Base-by-base conservation (phyloP, 805 yeast genomes). In the Suhomyces xylopsoci region DNA sequence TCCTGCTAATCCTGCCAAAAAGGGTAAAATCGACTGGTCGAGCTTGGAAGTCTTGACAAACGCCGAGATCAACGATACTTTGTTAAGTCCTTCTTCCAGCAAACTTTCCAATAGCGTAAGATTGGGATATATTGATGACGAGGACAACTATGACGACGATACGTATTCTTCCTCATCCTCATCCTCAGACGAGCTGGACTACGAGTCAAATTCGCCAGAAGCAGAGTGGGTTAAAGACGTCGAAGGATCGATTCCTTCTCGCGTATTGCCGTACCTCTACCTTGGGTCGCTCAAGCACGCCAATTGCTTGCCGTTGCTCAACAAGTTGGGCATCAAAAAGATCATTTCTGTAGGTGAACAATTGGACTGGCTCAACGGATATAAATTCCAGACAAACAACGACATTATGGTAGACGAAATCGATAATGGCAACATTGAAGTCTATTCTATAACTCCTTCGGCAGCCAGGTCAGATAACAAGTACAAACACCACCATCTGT, bases 261-360 rank as follows among this genome's bases (percentile, higher is more conserved):
- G 88, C 49, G 86, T 93, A 3, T 69, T 92, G 50, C 88, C 93
- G 1, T 92, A 92, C 67, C 67, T 93, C 55, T 93, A 91, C 62
- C 73, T 93, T 50, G 98, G 98, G 0, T 85, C 94, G 3, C 72
- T 91, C 51, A 80, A 71, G 46, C 97, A 93, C 70, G 97, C 97
- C 3, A 84, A 83, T 52, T 81, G 84, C 57, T 77, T 86, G 5
- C 80, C 82, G 2, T 67, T 93, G 57, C 71, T 93, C 51, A 68
- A 72, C 26, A 78, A 78, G 51, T 69, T 93, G 10, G 90, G 89
- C 0, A 90, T 93, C 52, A 80, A 77, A 15, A 81, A 88, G 52
- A 79, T 93, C 10, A 84, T 93, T 12, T 85, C 94, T 2, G 97
- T 93, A 8, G 98, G 98, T 1, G 97, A 93, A 61, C 71, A 73